Evolutionary conservation across 2,329 filamentous ascomycete genomes (phyloP).

Genomic region (Hypoxylon sp.): DNA sequence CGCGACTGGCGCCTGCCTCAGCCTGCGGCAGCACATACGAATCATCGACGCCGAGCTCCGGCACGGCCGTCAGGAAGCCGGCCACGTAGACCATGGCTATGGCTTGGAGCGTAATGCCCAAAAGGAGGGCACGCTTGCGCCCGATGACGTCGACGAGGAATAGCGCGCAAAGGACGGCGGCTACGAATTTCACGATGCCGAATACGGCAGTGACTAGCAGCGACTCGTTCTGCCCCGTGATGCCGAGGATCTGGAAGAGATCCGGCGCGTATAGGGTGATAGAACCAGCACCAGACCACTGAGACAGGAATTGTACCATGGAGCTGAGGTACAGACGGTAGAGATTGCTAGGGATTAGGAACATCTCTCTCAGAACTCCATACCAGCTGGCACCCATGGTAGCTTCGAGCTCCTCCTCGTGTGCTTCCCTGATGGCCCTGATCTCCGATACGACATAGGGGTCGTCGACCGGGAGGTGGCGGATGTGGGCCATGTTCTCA

Average conservation of each 20-base stretch:
- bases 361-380: constrained; percentile 77
- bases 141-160: constrained; percentile 86
- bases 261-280: constrained; percentile 84
- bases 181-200: constrained; percentile 79
- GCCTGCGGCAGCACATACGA: constrained; percentile 62
- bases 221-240: constrained; percentile 76
- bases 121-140: constrained; percentile 75
- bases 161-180: constrained; percentile 77
- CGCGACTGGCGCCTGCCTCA: constrained; percentile 72
- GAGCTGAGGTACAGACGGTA: constrained; percentile 80
- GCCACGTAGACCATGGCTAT: constrained; percentile 75
- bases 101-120: constrained; percentile 72
- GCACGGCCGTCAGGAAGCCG: constrained; percentile 73
- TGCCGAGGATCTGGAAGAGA: constrained; percentile 80
- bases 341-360: constrained; percentile 76
- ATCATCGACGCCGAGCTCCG: constrained; percentile 67
- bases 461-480: constrained; percentile 71
- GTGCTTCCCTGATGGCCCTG: constrained; percentile 73
- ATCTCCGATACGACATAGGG: constrained; percentile 75
- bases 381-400: constrained; percentile 75
- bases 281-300: constrained; percentile 80
- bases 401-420: constrained; percentile 80
- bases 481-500: constrained; percentile 69
- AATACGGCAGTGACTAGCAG: constrained; percentile 83
- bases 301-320: constrained; percentile 78